Percentiles rank a stretch among this genome's conserved stretches.
Conservation (phyloP, 805 yeast genomes). For the Candida easanensis region DNA sequence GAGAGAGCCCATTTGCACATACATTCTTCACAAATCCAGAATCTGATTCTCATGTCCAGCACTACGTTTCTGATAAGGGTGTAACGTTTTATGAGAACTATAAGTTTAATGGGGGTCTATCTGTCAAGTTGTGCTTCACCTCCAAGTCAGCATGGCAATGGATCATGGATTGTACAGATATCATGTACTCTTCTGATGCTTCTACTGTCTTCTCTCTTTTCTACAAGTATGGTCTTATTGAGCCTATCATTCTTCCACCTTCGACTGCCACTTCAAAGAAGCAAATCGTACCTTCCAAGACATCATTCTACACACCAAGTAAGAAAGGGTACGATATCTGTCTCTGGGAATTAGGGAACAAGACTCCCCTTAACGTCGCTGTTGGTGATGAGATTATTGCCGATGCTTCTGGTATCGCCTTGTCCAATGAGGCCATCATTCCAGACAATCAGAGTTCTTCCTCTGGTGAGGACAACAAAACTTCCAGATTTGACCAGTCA, state of each 20-base stretch:
- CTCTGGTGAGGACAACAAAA: conserved; percentile 16
- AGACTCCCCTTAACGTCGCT: conserved; percentile 12
- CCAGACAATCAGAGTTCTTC: conserved; percentile 14
- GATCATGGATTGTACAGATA: conserved; percentile 87
- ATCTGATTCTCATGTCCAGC: conserved; percentile 77
- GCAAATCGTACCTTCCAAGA: conserved; percentile 33
- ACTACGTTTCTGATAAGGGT: conserved; percentile 66
- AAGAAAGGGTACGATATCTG: conserved; percentile 39
- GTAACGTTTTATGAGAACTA: conserved; percentile 53
- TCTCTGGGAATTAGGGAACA: conserved; percentile 29
- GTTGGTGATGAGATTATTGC: conserved; percentile 18
- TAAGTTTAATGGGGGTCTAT: conserved; percentile 29
- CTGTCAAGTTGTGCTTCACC: conserved; percentile 49
- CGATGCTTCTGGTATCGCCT: conserved; percentile 13
- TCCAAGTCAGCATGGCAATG: conserved; percentile 84
- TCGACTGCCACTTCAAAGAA: conserved; percentile 30
- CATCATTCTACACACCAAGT: conserved; percentile 43
- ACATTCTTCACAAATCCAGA: conserved; percentile 85
- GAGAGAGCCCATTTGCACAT: conserved; percentile 67
- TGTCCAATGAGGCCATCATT: conserved; percentile 18
- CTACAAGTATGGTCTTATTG: conserved; percentile 43
- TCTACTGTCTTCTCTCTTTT: conserved; percentile 50
- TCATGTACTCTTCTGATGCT: conserved; percentile 52
- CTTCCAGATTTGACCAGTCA: not conserved
- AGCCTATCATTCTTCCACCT: conserved; percentile 39